phyloP scores from a whole-genome alignment of 768 basidiomycete genomes.

The Xerocomellus chrysenteron region DNA sequence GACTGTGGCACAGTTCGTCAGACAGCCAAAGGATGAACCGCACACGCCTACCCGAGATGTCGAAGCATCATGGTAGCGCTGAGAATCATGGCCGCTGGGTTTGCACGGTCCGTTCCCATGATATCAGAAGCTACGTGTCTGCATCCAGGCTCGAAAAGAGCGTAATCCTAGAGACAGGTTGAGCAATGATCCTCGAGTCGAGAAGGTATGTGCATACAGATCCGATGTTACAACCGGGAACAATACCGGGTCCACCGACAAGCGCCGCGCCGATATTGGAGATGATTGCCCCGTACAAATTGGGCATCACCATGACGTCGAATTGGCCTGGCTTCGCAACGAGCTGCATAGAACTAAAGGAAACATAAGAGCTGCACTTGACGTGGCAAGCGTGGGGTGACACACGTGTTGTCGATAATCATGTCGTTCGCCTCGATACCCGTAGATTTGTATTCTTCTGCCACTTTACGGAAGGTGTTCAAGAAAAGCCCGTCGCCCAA shows the following conservation, averaged over 20 bases:
- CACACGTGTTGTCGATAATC: constrained; percentile 98
- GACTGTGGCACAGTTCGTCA: constrained; percentile 42
- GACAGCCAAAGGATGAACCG: constrained; percentile 12
- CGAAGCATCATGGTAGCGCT: constrained; percentile 98
- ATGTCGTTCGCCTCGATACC: constrained; percentile 96
- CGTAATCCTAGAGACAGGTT: constrained; percentile 68
- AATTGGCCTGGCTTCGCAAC: constrained; percentile 95
- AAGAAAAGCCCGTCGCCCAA: constrained; percentile 98
- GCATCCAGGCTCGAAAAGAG: constrained; percentile 98
- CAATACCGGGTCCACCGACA: constrained; percentile 96
- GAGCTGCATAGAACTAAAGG: constrained; percentile 92
- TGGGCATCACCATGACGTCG: constrained; percentile 99
- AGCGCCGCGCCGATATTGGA: constrained; percentile 99
- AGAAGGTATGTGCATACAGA: constrained; percentile 49
- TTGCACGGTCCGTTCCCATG: constrained; percentile 94
- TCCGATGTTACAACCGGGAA: constrained; percentile 97
- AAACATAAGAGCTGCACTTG: neutral
- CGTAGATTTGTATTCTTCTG: constrained; percentile 91
- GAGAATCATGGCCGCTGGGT: constrained; percentile 97
- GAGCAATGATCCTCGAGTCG: neutral
- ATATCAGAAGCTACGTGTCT: constrained; percentile 93
- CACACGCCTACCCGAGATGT: constrained; percentile 75
- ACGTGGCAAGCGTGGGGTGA: neutral
- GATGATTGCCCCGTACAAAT: constrained; percentile 94
- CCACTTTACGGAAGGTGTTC: constrained; percentile 94